Percentiles rank a stretch among this genome's conserved stretches.
phyloP scores from a whole-genome alignment of 352 stramenopile species.

The Phytophthora pini region DNA sequence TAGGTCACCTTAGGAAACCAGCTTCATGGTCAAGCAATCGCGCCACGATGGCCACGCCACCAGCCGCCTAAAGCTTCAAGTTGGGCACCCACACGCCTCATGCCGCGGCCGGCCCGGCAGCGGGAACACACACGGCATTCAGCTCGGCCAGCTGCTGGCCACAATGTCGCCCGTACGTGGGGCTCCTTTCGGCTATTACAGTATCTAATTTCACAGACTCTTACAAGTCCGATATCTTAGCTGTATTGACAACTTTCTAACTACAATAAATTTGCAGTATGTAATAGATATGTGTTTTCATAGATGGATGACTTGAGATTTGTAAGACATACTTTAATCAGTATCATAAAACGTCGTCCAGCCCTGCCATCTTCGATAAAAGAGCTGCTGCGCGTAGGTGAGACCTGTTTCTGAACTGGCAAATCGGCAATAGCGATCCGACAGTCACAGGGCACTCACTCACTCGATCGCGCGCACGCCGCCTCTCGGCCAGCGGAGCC shows the following conservation, averaged over 20 bases:
- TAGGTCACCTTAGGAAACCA: slow-evolving; percentile 17
- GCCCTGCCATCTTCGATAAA: too few species aligned
- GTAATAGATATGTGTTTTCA: too few species aligned
- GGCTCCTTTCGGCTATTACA: too few species aligned
- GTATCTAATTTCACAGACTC: too few species aligned
- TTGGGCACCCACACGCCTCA: slow-evolving; percentile 11
- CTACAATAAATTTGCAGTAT: too few species aligned
- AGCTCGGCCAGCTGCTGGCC: slow-evolving; percentile 25
- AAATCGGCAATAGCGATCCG: slow-evolving; percentile 25
- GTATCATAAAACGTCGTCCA: too few species aligned
- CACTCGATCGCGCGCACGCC: slow-evolving; percentile 1
- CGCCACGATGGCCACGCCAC: not conserved
- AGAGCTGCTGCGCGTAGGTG: too few species aligned
- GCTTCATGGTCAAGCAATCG: not conserved
- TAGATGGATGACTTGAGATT: too few species aligned
- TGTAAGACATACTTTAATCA: too few species aligned
- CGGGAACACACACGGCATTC: slow-evolving; percentile 15
- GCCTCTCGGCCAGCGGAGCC: slow-evolving; percentile 4
- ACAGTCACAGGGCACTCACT: slow-evolving; percentile 23
- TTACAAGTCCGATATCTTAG: too few species aligned
- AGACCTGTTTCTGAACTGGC: not conserved
- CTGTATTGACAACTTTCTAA: too few species aligned
- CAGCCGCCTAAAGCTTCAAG: slow-evolving; percentile 24
- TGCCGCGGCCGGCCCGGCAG: not conserved
- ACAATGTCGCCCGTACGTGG: not conserved